These are phyloP conservation scores for Tetrapisispora pingtungensis DNA, from an alignment of 805 yeast genomes.

Conservation along the genomic window DNA sequence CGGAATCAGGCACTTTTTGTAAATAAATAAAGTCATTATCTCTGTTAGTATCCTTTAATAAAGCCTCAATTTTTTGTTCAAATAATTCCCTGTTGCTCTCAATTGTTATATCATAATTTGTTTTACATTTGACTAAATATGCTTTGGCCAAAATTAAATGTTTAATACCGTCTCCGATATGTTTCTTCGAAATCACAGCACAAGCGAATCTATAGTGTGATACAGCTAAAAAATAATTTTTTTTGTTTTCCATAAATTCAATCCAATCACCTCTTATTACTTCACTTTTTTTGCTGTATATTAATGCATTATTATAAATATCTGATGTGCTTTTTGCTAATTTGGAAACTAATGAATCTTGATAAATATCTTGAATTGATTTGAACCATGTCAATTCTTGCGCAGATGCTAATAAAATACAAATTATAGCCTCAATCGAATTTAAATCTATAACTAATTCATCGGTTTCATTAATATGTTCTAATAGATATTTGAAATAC, in stretches of 20 bases:
- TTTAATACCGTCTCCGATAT: slow-evolving; percentile 61
- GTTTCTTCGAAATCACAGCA: slow-evolving; percentile 22
- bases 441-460: slow-evolving; percentile 33
- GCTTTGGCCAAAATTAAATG: slow-evolving; percentile 32
- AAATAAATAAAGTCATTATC: slow-evolving; percentile 78
- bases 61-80: slow-evolving; percentile 33
- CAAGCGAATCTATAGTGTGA: slow-evolving; percentile 55
- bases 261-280: slow-evolving; percentile 56
- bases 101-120: background rate
- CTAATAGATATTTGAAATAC: slow-evolving; percentile 35
- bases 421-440: slow-evolving; percentile 41
- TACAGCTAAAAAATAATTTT: slow-evolving; percentile 58
- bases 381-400: slow-evolving; percentile 81
- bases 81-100: slow-evolving; percentile 31
- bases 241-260: slow-evolving; percentile 49
- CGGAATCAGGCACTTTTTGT: slow-evolving; percentile 49
- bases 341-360: slow-evolving; percentile 52
- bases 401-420: slow-evolving; percentile 67
- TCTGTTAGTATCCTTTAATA: slow-evolving; percentile 47
- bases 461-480: slow-evolving; percentile 8
- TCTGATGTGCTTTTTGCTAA: slow-evolving; percentile 54
- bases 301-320: slow-evolving; percentile 41
- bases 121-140: background rate
- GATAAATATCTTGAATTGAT: slow-evolving; percentile 37
- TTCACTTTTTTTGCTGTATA: slow-evolving; percentile 37